A percentile compares a stretch with the other conserved stretches of the same genome.
phyloP scores from a whole-genome alignment of 176 grass and related monocot genomes.

The Oryza australiensis region DNA sequence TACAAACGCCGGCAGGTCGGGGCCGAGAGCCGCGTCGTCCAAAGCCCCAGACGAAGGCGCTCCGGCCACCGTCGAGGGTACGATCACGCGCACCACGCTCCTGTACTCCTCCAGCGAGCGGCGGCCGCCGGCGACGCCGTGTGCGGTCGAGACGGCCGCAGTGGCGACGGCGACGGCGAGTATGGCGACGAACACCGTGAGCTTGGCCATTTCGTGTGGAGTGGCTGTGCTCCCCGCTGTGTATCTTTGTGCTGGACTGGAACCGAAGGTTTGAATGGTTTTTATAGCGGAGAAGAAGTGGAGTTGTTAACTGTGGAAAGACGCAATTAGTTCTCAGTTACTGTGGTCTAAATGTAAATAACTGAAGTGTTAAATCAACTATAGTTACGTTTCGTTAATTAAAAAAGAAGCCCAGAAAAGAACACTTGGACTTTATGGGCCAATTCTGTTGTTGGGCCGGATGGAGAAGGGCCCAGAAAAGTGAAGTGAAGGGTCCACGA shows the following conservation, averaged over 20 bases:
- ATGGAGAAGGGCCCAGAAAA: neutral
- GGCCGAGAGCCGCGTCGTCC: slow-evolving; percentile 4
- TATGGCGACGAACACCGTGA: neutral
- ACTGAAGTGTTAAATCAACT: neutral
- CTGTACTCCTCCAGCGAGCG: neutral
- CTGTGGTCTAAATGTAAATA: neutral
- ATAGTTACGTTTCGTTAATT: no score
- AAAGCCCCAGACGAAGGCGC: neutral
- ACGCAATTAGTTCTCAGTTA: neutral
- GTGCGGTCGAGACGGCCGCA: neutral
- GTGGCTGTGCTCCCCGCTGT: neutral
- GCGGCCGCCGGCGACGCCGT: neutral
- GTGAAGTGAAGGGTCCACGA: neutral
- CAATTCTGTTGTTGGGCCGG: neutral
- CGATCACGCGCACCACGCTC: neutral
- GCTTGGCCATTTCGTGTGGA: neutral
- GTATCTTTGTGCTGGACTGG: neutral
- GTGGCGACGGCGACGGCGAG: neutral
- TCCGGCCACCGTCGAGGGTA: neutral
- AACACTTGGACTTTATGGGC: no score
- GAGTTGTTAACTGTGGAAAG: neutral
- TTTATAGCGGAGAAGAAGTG: neutral
- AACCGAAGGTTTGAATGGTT: neutral
- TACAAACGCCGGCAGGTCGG: neutral
- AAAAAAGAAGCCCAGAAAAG: no score